phyloP scores from a whole-genome alignment of 352 stramenopile species.

The Phytophthora pistaciae region DNA sequence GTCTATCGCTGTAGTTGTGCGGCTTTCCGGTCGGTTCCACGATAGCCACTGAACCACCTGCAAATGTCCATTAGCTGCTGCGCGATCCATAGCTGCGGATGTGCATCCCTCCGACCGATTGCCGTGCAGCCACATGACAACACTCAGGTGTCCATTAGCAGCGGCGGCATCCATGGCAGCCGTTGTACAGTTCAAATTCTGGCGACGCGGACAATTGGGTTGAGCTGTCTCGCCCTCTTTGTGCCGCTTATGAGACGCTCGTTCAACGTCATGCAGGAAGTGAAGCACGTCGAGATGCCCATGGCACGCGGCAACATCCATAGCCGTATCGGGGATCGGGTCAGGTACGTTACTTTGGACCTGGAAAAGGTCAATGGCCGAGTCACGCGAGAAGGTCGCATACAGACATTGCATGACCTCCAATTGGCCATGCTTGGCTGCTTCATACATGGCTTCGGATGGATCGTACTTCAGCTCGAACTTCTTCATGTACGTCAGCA shows the following conservation, averaged over 20 bases:
- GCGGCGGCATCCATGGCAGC: not conserved
- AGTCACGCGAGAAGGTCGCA: not conserved
- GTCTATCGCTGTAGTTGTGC: not conserved
- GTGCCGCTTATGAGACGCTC: not conserved
- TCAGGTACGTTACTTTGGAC: not conserved
- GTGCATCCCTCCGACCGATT: conserved; percentile 7
- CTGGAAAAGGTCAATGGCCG: not conserved
- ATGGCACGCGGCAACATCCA: not conserved
- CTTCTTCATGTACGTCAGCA: not conserved
- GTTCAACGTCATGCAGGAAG: not conserved
- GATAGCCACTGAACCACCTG: not conserved
- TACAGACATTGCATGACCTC: not conserved
- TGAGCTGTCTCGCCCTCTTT: not conserved
- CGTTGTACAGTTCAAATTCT: not conserved
- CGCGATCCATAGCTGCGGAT: not conserved
- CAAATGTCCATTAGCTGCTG: conserved; percentile 1
- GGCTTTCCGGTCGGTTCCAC: not conserved
- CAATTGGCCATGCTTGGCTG: not conserved
- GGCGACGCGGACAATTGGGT: not conserved
- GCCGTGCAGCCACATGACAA: not conserved
- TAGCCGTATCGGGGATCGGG: not conserved
- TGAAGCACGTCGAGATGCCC: not conserved
- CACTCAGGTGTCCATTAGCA: not conserved
- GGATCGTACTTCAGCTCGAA: not conserved
- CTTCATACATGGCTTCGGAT: not conserved